Percentiles rank a stretch among this genome's conserved stretches.
These are phyloP conservation scores for Fraxinus sp. DNA, from an alignment of 305 asterid species.

Conservation along the genomic window DNA sequence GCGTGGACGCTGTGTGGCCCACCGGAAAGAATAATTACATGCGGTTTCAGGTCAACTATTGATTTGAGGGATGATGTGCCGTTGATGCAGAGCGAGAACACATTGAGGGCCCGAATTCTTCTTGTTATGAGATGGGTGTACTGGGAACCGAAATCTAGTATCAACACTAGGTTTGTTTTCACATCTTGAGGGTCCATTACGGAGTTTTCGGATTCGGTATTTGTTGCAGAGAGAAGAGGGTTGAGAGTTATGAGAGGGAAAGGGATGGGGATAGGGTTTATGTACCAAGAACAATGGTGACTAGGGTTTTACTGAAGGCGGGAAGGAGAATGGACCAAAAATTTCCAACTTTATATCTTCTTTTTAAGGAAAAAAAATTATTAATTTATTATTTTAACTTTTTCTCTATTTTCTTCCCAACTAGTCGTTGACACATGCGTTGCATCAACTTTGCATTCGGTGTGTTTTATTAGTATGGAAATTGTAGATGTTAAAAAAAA, in stretches of 20 bases:
- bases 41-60: conserved; percentile 57
- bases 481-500: no score
- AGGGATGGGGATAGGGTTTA: background rate
- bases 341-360: background rate
- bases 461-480: no score
- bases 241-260: background rate
- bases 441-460: no score
- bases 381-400: background rate
- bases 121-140: conserved; percentile 96
- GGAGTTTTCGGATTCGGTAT: background rate
- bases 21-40: conserved; percentile 87
- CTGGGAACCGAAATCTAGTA: conserved; percentile 90
- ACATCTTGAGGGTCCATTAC: conserved; percentile 59
- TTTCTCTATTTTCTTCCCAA: background rate
- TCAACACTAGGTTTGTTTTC: conserved; percentile 63
- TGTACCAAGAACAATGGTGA: conserved; percentile 16
- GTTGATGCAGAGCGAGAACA: conserved; percentile 77
- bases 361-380: background rate
- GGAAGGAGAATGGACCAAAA: conserved; percentile 29
- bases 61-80: conserved; percentile 72
- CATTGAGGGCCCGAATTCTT: conserved; percentile 76
- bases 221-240: conserved; percentile 3
- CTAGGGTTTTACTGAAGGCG: conserved; percentile 71
- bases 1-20: conserved; percentile 89
- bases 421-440: no score